Evolutionary conservation across 345 rosid genomes (phyloP).

Genomic region (Acer negundo): DNA sequence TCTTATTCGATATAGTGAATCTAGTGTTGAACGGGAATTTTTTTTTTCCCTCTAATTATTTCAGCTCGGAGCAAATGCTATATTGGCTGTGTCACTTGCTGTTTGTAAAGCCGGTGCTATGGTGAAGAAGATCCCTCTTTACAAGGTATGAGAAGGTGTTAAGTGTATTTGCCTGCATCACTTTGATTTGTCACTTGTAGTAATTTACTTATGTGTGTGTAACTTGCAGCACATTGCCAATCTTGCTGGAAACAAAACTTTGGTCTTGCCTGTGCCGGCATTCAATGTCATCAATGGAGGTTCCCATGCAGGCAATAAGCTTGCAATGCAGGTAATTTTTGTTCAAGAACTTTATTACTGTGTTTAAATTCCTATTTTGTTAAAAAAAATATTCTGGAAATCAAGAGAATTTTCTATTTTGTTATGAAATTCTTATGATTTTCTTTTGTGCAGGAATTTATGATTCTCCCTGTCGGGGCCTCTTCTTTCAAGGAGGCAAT

Average conservation of each 20-base stretch:
- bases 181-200: not conserved
- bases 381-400: not conserved
- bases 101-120: constrained; percentile 74
- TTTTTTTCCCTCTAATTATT: not conserved
- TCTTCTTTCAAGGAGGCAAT: constrained; percentile 73
- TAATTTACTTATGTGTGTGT: not conserved
- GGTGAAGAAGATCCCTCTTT: constrained; percentile 66
- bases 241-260: constrained; percentile 60
- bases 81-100: constrained; percentile 73
- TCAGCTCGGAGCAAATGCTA: constrained; percentile 80
- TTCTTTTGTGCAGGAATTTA: constrained; percentile 50
- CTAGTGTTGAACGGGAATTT: not conserved
- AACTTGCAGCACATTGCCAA: constrained; percentile 66
- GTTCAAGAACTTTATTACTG: not conserved
- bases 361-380: not conserved
- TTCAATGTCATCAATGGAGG: constrained; percentile 77
- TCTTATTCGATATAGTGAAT: not conserved
- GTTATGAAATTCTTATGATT: constrained; percentile 11
- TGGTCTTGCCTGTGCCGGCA: constrained; percentile 74
- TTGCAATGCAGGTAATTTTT: constrained; percentile 59
- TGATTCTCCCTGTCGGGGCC: constrained; percentile 72
- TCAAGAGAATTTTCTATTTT: not conserved
- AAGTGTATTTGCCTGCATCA: not conserved
- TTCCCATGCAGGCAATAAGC: constrained; percentile 72
- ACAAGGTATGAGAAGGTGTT: constrained; percentile 39